Base-by-base conservation (phyloP, 176 grass and related monocot species). In the Eleusine coracana region DNA sequence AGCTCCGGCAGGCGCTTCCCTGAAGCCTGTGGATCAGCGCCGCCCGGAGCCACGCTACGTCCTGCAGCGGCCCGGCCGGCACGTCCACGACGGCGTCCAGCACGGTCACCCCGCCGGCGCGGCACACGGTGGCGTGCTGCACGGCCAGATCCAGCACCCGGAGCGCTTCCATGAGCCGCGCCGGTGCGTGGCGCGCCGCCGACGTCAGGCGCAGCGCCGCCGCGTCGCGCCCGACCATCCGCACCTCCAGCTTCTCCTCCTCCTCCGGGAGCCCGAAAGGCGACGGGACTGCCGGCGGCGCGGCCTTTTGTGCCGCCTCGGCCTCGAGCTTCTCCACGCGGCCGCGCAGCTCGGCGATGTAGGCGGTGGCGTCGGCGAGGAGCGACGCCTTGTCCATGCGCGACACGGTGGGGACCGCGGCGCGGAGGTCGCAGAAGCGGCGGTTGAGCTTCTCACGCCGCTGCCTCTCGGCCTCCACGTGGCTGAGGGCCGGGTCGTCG, bases 351-450 rank as follows among this genome's bases (percentile, higher is more conserved):
- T 90, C 38, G 59, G 73, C 56, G 60, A 94, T 94, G 85, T 94
- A 94, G 58, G 46, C 2, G 6, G 84, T 52, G 21, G 91, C 88
- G 76, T 94, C 92, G 20, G 83, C 50, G 12, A 94, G 79, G 61
- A 93, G 78, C 18, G 92, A 94, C 37, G 92, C 86, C 85, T 90
- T 94, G 82, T 94, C 92, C 92, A 91, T 86, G 37, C 88, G 86
- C 3, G 92, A 86, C 65, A 94, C 92, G 6, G 74, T 86, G 10
- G 92, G 92, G 7, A 94, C 92, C 21, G 85, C 85, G 13, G 92
- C 89, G 0, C 92, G 85, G 28, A 94, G 92, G 13, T 80, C 88
- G 68, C 73, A 91, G 60, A 94, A 91, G 5, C 75, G 88, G 45
- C 89, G 81, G 86, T 91, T 94, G 11, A 91, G 82, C 71, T 81